These are phyloP conservation scores for Mitragyna speciosa DNA, from an alignment of 257 asterid species.

Conservation along the genomic window DNA sequence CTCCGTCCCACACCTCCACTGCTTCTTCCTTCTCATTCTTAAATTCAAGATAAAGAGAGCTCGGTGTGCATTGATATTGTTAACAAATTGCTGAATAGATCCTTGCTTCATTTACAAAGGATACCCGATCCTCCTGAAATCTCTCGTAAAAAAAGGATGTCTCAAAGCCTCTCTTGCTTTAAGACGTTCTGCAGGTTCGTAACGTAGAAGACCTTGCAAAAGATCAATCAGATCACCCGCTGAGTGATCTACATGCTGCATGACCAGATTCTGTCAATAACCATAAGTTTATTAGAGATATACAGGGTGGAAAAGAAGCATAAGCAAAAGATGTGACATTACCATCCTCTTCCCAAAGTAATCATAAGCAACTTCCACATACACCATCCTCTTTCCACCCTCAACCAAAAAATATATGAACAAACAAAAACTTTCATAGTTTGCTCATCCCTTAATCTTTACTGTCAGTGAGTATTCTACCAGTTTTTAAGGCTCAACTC, in stretches of 20 bases:
- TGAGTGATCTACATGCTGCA: constrained; percentile 92
- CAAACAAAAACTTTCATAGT: too few species aligned
- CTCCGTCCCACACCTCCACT: constrained; percentile 2
- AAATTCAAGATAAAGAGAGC: constrained; percentile 6
- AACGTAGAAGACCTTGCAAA: constrained; percentile 74
- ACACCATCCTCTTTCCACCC: too few species aligned
- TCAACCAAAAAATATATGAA: too few species aligned
- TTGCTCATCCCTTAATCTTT: too few species aligned
- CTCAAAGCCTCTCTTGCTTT: constrained; percentile 71
- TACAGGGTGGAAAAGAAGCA: neutral
- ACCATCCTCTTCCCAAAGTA: neutral
- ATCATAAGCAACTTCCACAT: neutral
- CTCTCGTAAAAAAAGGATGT: constrained; percentile 74
- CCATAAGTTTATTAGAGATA: neutral
- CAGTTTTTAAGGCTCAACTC: too few species aligned
- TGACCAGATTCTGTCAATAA: constrained; percentile 50
- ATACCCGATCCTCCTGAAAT: constrained; percentile 55
- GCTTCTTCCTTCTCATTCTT: constrained; percentile 1
- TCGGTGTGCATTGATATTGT: neutral
- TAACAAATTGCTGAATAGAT: neutral
- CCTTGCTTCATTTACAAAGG: constrained; percentile 38
- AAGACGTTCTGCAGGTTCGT: constrained; percentile 68
- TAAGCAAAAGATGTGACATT: neutral
- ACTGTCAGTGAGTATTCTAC: too few species aligned
- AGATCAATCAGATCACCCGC: constrained; percentile 83